These are phyloP conservation scores for Colletotrichum lupini DNA, from an alignment of 2,329 filamentous ascomycete genomes.

Conservation along the genomic window DNA sequence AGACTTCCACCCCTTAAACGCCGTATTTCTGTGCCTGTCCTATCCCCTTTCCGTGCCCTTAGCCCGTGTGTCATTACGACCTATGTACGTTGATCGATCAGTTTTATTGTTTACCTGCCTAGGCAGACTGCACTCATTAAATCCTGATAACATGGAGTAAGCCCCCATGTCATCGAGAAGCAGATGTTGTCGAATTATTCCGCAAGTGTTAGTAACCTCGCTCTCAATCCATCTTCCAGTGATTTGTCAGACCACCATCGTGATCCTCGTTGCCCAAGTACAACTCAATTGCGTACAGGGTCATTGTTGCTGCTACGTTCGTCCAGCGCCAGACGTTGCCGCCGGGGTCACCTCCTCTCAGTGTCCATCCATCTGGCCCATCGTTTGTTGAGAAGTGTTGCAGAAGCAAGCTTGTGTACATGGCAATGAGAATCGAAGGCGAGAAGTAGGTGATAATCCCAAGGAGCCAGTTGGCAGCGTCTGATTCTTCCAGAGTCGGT, in stretches of 20 bases:
- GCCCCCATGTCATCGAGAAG: background rate
- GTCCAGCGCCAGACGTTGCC: slow-evolving; percentile 94
- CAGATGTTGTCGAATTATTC: background rate
- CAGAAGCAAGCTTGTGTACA: slow-evolving; percentile 94
- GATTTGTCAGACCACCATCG: slow-evolving; percentile 76
- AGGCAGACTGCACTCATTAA: slow-evolving; percentile 24
- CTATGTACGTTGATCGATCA: slow-evolving; percentile 34
- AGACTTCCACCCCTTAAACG: slow-evolving; percentile 35
- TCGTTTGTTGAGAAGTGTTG: slow-evolving; percentile 91
- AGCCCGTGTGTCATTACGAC: slow-evolving; percentile 30
- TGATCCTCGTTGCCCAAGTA: slow-evolving; percentile 87
- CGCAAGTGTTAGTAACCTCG: background rate
- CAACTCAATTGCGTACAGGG: slow-evolving; percentile 88
- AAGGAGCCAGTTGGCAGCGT: slow-evolving; percentile 82
- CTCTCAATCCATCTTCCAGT: slow-evolving; percentile 92
- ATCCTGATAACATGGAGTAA: background rate
- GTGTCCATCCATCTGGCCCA: slow-evolving; percentile 82
- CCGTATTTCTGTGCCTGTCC: slow-evolving; percentile 35
- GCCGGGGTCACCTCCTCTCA: slow-evolving; percentile 82
- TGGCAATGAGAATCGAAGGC: slow-evolving; percentile 91
- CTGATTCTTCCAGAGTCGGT: slow-evolving; percentile 85
- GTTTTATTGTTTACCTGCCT: slow-evolving; percentile 25
- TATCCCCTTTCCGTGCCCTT: slow-evolving; percentile 20
- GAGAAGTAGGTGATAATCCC: slow-evolving; percentile 93
- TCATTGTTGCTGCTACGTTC: slow-evolving; percentile 90